Evolutionary conservation across 140 eudicot species (phyloP), one percentile per base, ranked within the genome.

Genomic region (Erigeron philadelphicus): DNA sequence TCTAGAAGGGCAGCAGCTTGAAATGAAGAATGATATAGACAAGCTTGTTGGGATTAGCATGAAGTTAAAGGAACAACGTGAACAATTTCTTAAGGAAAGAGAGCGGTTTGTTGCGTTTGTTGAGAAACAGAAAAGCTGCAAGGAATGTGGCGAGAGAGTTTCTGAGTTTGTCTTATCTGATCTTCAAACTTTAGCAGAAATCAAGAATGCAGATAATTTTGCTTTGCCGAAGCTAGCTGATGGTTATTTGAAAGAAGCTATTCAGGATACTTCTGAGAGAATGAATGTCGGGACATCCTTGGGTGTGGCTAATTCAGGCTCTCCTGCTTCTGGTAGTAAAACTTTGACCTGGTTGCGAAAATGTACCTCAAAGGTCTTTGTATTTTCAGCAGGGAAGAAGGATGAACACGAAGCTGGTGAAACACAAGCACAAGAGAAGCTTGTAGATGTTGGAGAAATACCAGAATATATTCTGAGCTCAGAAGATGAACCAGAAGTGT

Each of bases 1-100:
- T 70, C 77, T 89, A 15, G 97, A 87, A 71, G 78, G 61, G 50
- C 94, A 86, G 55, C 86, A 88, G 75, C 59, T 66, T 57, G 95
- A 81, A 76, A 86, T 94, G 88, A 81, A 81, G 76, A 81, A 81
- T 60, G 94, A 89, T 69, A 83, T 89, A 8, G 96, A 93, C 11
- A 85, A 83, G 74, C 94, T 93, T 54, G 89, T 93, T 58, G 56
- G 67, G 44, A 81, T 89, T n/a, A 93, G 96, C 66, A 66, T 80
- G 64, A 93, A 86, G 80, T 71, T 93, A 78, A 89, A 89, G 78
- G 95, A 89, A 41, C 95, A 85, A 74, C 80, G 99, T 47, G 96
- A 89, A 77, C 82, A 83, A 10, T 87, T 89, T 68, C 43, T 93
- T n/a, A 85, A 80, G 46, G 99, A 94, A 84, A 82, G 88, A 61